phyloP scores from a whole-genome alignment of 2,329 filamentous ascomycete genomes.

The Fusarium transvaalense region DNA sequence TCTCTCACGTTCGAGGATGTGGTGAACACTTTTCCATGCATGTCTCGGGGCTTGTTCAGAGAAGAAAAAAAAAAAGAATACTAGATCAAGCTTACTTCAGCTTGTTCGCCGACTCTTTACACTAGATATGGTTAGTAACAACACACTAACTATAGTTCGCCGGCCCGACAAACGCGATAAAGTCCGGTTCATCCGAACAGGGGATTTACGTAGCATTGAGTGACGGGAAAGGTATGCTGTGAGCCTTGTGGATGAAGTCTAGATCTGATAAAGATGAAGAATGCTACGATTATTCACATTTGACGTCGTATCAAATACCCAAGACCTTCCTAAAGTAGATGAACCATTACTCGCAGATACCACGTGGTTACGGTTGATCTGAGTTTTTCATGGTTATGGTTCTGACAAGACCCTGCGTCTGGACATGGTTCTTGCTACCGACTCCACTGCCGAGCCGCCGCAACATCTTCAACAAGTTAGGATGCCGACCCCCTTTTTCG shows the following conservation, averaged over 20 bases:
- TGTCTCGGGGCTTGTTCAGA: constrained; percentile 1
- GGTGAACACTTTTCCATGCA: not conserved
- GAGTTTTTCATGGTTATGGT: not conserved
- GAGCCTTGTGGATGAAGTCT: not conserved
- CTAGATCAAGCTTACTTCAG: not conserved
- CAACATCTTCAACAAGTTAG: constrained; percentile 5
- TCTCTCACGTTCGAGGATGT: not conserved
- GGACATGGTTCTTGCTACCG: not conserved
- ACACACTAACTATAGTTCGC: not conserved
- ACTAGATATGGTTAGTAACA: not conserved
- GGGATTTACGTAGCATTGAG: not conserved
- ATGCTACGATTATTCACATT: not conserved
- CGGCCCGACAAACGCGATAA: not conserved
- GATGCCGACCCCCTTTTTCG: constrained; percentile 14
- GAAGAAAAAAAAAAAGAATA: not conserved
- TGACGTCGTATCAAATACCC: not conserved
- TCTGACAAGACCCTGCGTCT: not conserved
- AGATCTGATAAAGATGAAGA: not conserved
- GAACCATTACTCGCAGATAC: not conserved
- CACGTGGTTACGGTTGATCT: not conserved
- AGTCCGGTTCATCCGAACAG: not conserved
- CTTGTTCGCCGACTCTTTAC: not conserved
- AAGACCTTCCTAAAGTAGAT: not conserved
- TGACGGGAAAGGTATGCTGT: not conserved
- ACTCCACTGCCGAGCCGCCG: constrained; percentile 17